Base-by-base conservation (phyloP, 345 rosid genomes). In the Camelina hispida region DNA sequence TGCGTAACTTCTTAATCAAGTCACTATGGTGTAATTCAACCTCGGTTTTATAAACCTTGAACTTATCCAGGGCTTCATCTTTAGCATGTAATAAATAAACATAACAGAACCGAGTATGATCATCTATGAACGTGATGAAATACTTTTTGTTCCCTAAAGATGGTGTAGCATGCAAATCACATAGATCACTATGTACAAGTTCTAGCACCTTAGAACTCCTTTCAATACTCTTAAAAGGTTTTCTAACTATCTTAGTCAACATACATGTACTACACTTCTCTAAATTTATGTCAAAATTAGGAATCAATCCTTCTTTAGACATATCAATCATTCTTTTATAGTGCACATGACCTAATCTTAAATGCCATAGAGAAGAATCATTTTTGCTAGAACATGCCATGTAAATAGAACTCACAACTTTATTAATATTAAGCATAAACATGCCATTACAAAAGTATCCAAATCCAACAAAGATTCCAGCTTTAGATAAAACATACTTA, bases 391-490 rank as follows among this genome's bases (percentile, higher is more conserved):
- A 25, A 25, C 30, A 25, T 25, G 23, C 2, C 53, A 62, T 46
- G 7, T 65, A 65, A 16, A 65, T 28, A 63, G 40, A 63, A 44
- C 30, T 2, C 12, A 0, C 28, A 28, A 63, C 9, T n/a, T 25
- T 63, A 44, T 25, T 44, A 44, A 63, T 63, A 63, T 63, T 63
- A 25, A 63, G 40, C 53, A 63, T 46, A n/a, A 46, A 64, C 16
- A 46, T 64, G 7, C 43, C 56, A 47, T 47, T 47, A 30, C 16
- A 65, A 12, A 30, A 11, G 4, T 46, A 65, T 46, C 43, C 43
- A 47, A 65, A 65, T 65, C 43, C 69, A 66, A 65, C 69, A 65
- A 65, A 65, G n/a, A 65, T 16, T n/a, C 43, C 43, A 46, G 28
- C 11, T 12, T 65, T 47, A 0, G 35, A 53, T 40, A 68, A 38